Conservation (phyloP, 2,329 filamentous ascomycete genomes). For the Alternaria ventricosa region DNA sequence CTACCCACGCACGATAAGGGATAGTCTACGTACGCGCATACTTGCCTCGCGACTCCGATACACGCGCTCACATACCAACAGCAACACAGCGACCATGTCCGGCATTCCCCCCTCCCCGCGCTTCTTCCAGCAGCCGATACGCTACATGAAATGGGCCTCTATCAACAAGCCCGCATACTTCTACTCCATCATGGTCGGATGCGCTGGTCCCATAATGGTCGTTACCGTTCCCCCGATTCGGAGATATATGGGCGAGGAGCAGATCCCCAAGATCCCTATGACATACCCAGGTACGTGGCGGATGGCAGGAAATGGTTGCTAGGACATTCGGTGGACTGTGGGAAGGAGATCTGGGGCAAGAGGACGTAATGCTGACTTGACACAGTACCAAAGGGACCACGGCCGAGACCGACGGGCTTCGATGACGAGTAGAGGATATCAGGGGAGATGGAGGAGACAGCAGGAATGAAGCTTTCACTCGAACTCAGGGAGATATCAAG, state of each 20-base stretch:
- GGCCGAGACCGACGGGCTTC: constrained; percentile 54
- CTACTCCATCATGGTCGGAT: constrained; percentile 80
- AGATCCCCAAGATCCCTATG: constrained; percentile 72
- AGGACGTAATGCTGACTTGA: constrained; percentile 7
- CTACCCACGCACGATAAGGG: neutral
- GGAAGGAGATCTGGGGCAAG: neutral
- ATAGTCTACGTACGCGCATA: constrained; percentile 5
- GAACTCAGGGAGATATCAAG: neutral
- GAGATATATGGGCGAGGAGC: constrained; percentile 72
- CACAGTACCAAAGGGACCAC: constrained; percentile 56
- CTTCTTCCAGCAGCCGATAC: constrained; percentile 85
- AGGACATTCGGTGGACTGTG: neutral
- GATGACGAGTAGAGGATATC: constrained; percentile 48
- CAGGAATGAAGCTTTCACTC: neutral
- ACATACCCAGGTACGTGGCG: constrained; percentile 85
- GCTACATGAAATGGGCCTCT: constrained; percentile 86
- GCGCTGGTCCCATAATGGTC: constrained; percentile 73
- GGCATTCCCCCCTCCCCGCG: constrained; percentile 52
- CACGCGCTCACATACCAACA: constrained; percentile 2
- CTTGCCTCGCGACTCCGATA: neutral
- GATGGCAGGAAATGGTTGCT: neutral
- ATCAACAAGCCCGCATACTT: constrained; percentile 91
- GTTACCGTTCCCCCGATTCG: constrained; percentile 77
- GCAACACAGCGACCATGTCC: constrained; percentile 61
- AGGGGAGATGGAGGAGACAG: neutral